phyloP scores from a whole-genome alignment of 2,329 filamentous ascomycete species.

The Elsinoe perseae region DNA sequence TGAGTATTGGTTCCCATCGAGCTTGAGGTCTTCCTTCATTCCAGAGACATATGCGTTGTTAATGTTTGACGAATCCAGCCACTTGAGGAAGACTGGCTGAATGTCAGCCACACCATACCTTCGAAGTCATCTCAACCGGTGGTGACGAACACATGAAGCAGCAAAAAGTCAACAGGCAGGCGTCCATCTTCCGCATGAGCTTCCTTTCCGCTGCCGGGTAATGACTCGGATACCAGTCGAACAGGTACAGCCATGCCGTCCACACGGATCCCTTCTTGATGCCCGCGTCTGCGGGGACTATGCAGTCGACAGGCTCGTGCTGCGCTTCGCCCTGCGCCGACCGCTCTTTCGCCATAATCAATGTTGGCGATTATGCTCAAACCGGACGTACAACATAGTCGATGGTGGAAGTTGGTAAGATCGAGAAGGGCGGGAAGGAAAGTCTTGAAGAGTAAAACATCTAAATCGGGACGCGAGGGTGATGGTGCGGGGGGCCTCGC shows the following conservation, averaged over 20 bases:
- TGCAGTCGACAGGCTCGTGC: neutral
- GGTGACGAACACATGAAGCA: constrained; percentile 30
- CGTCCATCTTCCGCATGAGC: constrained; percentile 39
- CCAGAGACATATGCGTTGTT: constrained; percentile 38
- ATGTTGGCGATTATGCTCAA: neutral
- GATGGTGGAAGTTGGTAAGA: neutral
- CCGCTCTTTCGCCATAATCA: neutral
- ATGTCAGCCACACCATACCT: neutral
- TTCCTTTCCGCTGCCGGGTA: constrained; percentile 32
- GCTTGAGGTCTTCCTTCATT: constrained; percentile 36
- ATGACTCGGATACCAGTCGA: constrained; percentile 5
- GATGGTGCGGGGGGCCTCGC: neutral
- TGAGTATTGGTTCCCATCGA: constrained; percentile 36
- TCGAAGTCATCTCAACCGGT: neutral
- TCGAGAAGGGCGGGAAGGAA: neutral
- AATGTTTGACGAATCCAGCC: constrained; percentile 34
- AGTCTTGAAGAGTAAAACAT: neutral
- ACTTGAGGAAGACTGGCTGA: constrained; percentile 18
- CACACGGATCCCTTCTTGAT: constrained; percentile 1
- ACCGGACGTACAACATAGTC: neutral
- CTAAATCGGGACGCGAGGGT: neutral
- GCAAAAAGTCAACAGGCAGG: constrained; percentile 32
- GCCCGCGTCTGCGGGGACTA: neutral
- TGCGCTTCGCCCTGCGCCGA: neutral
- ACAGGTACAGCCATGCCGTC: constrained; percentile 6